Evolutionary conservation across 257 asterid genomes (phyloP).

Genomic region (Scutellaria galericulata): DNA sequence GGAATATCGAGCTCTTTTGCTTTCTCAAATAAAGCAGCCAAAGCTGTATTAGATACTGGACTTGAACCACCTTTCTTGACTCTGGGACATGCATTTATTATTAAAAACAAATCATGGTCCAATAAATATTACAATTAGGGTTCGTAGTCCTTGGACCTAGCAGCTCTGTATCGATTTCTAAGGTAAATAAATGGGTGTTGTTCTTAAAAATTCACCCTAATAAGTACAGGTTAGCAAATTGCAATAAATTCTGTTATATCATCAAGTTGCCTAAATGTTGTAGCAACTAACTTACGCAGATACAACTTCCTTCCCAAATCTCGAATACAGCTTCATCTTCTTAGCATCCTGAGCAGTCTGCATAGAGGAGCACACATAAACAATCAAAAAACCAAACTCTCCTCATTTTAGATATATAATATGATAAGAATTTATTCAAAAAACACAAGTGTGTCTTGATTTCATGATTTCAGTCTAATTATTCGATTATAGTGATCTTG

Average conservation of each 20-base stretch:
- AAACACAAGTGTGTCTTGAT: neutral
- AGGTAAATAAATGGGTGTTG: constrained; percentile 11
- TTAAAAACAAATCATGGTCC: constrained; percentile 5
- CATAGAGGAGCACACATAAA: constrained; percentile 29
- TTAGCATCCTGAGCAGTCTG: constrained; percentile 88
- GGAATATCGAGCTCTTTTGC: constrained; percentile 94
- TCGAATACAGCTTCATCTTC: constrained; percentile 74
- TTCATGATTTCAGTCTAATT: constrained; percentile 1
- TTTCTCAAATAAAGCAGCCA: constrained; percentile 82
- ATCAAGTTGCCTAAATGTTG: constrained; percentile 14
- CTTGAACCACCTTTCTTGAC: constrained; percentile 88
- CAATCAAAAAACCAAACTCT: constrained; percentile 25
- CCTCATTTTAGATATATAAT: constrained; percentile 8
- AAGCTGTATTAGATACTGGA: constrained; percentile 73
- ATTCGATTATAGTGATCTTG: neutral
- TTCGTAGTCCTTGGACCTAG: neutral
- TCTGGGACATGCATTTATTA: constrained; percentile 45
- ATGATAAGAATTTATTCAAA: constrained; percentile 10
- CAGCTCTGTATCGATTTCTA: constrained; percentile 11
- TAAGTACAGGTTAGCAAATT: neutral
- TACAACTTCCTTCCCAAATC: constrained; percentile 91
- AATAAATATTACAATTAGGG: neutral
- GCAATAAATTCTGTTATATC: constrained; percentile 1
- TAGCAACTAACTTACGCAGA: constrained; percentile 75
- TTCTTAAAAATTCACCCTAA: neutral